Evolutionary conservation across 2,329 filamentous ascomycete genomes (phyloP), one percentile per base, ranked within the genome.

Genomic region (Arachnopeziza araneosa): DNA sequence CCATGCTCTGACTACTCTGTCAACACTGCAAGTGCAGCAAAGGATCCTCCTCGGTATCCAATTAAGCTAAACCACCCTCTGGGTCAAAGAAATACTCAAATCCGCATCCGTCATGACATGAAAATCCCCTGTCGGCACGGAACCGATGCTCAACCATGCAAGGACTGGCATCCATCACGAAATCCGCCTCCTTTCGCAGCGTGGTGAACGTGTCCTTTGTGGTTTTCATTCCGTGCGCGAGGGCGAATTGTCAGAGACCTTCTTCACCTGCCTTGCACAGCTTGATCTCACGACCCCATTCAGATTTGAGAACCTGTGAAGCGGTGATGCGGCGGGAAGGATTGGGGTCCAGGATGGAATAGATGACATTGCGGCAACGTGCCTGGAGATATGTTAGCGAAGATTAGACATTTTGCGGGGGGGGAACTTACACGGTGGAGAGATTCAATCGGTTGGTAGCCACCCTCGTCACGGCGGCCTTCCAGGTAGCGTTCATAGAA

Each of bases 241-340:
- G 57, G 57, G 54, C 32, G 54, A 58, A 57, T 61, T 74, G 72
- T 79, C 83, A 97, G 70, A 96, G 87, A 60, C 95, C 95, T 81
- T 98, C 93, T 77, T 98, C 91, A 67, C 93, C 95, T 63, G 95
- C 93, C 76, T 93, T 95, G 80, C 95, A 99, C 60, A 98, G 83
- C 77, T 93, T 96, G 76, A 98, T 97, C 76, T 97, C 93, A 68
- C 95, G 90, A 67, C 95, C 92, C 95, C 95, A 99, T 79, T 99
- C 95, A 4, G 93, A 98, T 76, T 96, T 96, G 70, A 99, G 85
- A 60, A 98, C 91, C 77, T 99, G 95, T 50, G 93, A 93, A 60
- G 95, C 93, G 30, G 92, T 97, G 73, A 99, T 93, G 68, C 95
- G 91, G 65, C 95, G 89, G 60, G 85, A 85, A 24, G 95, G 92